These are phyloP conservation scores for Phascolomyces articulosus DNA, from an alignment of 371 early-diverging fungal genomes.

Conservation along the genomic window DNA sequence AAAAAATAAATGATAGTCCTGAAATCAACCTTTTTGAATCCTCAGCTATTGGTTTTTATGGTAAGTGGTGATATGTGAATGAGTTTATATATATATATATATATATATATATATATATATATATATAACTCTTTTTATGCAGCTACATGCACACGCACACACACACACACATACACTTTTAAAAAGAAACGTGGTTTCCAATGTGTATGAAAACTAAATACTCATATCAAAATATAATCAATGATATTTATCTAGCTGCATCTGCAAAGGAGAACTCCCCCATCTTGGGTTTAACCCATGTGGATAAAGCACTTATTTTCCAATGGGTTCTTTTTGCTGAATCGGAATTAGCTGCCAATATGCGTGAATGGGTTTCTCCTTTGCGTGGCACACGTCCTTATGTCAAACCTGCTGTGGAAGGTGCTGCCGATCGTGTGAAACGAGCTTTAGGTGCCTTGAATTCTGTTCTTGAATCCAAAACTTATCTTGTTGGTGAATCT, in stretches of 20 bases:
- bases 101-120: too few species aligned
- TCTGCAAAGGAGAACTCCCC: constrained; percentile 58
- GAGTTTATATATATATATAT: too few species aligned
- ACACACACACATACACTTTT: too few species aligned
- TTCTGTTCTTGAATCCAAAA: constrained; percentile 74
- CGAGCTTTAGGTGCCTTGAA: constrained; percentile 70
- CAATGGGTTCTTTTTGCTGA: constrained; percentile 82
- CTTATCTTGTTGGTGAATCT: constrained; percentile 91
- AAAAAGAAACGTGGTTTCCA: too few species aligned
- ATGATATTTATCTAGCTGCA: constrained; percentile 47
- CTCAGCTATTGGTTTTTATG: constrained; percentile 89
- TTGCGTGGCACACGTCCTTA: constrained; percentile 64
- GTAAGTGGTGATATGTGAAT: too few species aligned
- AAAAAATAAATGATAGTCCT: background rate
- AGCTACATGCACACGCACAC: too few species aligned
- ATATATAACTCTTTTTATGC: background rate
- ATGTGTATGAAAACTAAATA: too few species aligned
- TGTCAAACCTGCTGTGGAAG: constrained; percentile 70
- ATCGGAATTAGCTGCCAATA: constrained; percentile 43
- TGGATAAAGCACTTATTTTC: constrained; percentile 78
- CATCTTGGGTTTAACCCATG: constrained; percentile 66
- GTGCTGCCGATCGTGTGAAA: constrained; percentile 68
- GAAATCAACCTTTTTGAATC: constrained; percentile 72
- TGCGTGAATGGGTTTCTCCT: constrained; percentile 66
- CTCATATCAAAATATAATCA: too few species aligned